A percentile compares a stretch with the other conserved stretches of the same genome.
phyloP scores from a whole-genome alignment of 768 basidiomycete species.

The Lyophyllum semitale region DNA sequence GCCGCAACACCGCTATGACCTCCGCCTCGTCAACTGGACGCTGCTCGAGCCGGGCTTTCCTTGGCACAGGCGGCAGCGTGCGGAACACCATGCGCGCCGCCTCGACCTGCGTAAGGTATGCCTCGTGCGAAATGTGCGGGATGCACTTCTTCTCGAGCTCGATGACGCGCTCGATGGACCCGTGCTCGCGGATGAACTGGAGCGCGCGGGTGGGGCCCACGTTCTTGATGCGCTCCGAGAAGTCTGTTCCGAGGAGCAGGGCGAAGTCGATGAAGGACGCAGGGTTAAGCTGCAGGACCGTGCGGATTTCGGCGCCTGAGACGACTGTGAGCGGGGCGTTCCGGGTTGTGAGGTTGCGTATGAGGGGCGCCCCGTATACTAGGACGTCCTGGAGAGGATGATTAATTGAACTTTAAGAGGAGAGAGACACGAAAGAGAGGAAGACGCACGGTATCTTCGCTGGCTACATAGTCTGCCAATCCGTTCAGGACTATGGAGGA shows the following conservation, averaged over 20 bases:
- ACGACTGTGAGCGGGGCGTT: conserved; percentile 63
- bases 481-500: conserved; percentile 75
- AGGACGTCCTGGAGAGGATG: conserved; percentile 64
- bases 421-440: background rate
- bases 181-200: conserved; percentile 70
- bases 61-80: conserved; percentile 66
- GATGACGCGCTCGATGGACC: conserved; percentile 72
- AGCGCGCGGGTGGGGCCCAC: conserved; percentile 80
- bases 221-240: conserved; percentile 80
- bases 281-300: conserved; percentile 55
- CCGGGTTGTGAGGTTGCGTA: conserved; percentile 73
- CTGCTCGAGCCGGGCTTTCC: conserved; percentile 33
- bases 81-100: conserved; percentile 65
- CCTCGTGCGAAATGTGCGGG: conserved; percentile 44
- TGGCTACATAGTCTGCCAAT: conserved; percentile 83
- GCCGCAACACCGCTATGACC: conserved; percentile 48
- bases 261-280: conserved; percentile 79
- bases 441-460: conserved; percentile 77
- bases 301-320: conserved; percentile 63
- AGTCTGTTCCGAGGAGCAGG: conserved; percentile 88
- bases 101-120: conserved; percentile 67
- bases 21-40: conserved; percentile 39
- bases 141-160: conserved; percentile 50
- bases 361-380: conserved; percentile 77
- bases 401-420: conserved; percentile 6